Evolutionary conservation across 2,329 filamentous ascomycete species (phyloP), one percentile per base, ranked within the genome.

Genomic region (Hymenoscyphus linearis): DNA sequence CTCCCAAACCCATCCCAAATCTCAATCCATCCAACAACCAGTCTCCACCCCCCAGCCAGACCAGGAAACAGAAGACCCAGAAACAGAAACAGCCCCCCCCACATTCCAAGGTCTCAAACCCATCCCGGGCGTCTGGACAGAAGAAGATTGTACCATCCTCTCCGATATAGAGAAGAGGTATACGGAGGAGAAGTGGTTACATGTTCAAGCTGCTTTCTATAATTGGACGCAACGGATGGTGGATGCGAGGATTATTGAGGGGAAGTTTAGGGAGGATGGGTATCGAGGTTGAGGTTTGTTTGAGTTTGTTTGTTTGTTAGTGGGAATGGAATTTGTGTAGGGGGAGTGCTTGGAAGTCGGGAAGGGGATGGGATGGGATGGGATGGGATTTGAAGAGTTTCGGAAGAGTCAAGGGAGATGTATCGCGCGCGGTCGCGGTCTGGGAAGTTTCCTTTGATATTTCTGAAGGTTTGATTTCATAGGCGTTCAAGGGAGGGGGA

Each of bases 201-300:
- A 70, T 18, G 62, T 74, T 9, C 71, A 73, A 55, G 67, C 68
- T 37, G 63, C 57, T 1, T 73, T 74, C 54, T 73, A 64, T n/a
- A 73, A 72, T 57, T 68, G 65, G 60, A 73, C 72, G 9, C 71
- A 70, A 1, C 61, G 71, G 27, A 72, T 72, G 69, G 58, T 74
- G 2, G 58, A 52, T 12, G 65, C 66, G 36, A 66, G 69, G 52
- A 56, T 72, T 26, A 72, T 73, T 40, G 61, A 71, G 64, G 55
- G 54, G 59, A 74, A 74, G 64, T 74, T 73, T 59, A 64, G 27
- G 52, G 58, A 63, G 27, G 71, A 69, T 66, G 68, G 64, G 12
- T 50, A 52, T 57, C n/a, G n/a, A n/a, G n/a, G n/a, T n/a, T n/a
- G n/a, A 27, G 14, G 25, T 34, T 55, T 60, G 35, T 27, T 31